Percentiles rank a stretch among this genome's conserved stretches.
These are phyloP conservation scores for Trichoderma pleuroti DNA, from an alignment of 2,329 filamentous ascomycete genomes.

Conservation along the genomic window DNA sequence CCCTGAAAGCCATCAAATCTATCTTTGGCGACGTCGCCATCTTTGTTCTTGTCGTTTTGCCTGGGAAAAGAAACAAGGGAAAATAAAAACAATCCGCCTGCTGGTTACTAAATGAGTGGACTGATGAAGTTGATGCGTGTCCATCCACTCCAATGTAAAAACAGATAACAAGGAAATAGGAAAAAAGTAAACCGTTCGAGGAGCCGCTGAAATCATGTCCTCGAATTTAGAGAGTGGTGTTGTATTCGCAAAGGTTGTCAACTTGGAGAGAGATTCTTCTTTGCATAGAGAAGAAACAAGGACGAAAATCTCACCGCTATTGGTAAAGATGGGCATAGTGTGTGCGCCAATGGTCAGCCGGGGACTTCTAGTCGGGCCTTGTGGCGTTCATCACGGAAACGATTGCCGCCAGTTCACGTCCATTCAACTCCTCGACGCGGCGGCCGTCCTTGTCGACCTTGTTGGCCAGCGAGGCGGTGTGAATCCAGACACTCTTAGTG, in stretches of 20 bases:
- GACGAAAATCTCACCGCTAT: not conserved
- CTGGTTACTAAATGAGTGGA: not conserved
- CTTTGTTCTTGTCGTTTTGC: not conserved
- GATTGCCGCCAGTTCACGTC: slow-evolving; percentile 25
- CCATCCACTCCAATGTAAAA: not conserved
- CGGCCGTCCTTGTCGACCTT: slow-evolving; percentile 12
- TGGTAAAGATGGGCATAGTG: slow-evolving; percentile 20
- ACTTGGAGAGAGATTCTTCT: not conserved
- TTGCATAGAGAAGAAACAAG: not conserved
- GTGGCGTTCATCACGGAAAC: slow-evolving; percentile 25
- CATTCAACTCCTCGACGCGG: slow-evolving; percentile 26
- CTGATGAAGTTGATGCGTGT: not conserved
- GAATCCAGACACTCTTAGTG: slow-evolving; percentile 39
- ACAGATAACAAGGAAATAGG: not conserved
- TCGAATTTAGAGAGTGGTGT: not conserved
- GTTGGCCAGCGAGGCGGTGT: slow-evolving; percentile 40
- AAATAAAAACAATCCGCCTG: not conserved
- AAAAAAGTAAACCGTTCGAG: not conserved
- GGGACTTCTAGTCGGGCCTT: slow-evolving; percentile 29
- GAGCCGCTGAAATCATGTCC: no score
- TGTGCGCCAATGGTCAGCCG: slow-evolving; percentile 28
- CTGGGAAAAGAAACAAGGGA: not conserved
- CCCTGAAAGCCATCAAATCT: not conserved
- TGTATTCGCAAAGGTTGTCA: not conserved
- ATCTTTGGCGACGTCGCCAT: not conserved